A percentile compares a stretch with the other conserved stretches of the same genome.
Evolutionary conservation across 1,284 basidiomycete genomes (phyloP).

Genomic region (Leucoagaricus sp.): DNA sequence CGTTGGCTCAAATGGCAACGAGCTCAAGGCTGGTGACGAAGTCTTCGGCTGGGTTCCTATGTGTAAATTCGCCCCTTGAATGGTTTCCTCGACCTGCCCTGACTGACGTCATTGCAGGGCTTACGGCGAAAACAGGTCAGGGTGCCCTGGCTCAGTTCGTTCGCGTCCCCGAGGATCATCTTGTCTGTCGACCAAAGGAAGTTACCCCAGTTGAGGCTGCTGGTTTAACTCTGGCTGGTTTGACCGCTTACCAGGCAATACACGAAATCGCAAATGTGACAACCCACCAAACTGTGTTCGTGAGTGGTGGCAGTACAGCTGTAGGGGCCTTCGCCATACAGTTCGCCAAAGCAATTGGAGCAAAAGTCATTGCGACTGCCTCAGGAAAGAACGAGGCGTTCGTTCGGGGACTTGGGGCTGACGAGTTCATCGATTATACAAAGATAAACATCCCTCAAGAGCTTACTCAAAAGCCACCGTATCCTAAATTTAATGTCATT

Average conservation of each 20-base stretch:
- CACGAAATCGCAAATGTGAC: constrained; percentile 41
- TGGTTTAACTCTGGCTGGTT: constrained; percentile 53
- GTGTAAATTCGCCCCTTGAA: constrained; percentile 30
- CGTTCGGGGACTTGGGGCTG: constrained; percentile 41
- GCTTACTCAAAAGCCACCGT: constrained; percentile 37
- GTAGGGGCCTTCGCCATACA: constrained; percentile 69
- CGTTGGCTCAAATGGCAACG: constrained; percentile 51
- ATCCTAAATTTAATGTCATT: constrained; percentile 44
- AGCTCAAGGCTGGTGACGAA: constrained; percentile 55
- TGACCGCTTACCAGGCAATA: constrained; percentile 60
- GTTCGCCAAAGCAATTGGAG: constrained; percentile 58
- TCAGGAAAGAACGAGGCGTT: constrained; percentile 50
- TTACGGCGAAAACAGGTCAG: constrained; percentile 34
- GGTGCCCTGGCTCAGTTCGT: constrained; percentile 59
- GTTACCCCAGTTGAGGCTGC: constrained; percentile 56
- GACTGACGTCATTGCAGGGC: constrained; percentile 23
- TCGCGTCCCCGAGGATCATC: constrained; percentile 39
- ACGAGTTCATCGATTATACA: constrained; percentile 63
- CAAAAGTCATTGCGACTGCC: constrained; percentile 56
- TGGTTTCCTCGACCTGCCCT: background rate
- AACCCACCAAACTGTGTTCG: constrained; percentile 52
- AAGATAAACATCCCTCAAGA: constrained; percentile 44
- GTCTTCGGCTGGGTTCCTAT: constrained; percentile 56
- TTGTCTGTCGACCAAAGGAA: constrained; percentile 47
- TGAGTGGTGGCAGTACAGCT: constrained; percentile 66